Evolutionary conservation across 805 yeast species (phyloP).

Genomic region (Candida patagonica): DNA sequence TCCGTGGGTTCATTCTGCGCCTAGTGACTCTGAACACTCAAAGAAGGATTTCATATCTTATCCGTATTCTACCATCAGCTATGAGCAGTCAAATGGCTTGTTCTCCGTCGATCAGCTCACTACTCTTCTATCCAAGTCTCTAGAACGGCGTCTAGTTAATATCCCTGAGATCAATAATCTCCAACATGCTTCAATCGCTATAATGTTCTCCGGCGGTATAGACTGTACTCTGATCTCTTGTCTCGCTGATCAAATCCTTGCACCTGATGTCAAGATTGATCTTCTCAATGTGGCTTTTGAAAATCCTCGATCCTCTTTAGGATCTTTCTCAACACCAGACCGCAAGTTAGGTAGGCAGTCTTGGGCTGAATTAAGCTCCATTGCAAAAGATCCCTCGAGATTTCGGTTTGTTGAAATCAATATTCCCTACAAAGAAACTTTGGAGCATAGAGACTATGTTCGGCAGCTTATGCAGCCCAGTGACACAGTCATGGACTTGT

Average conservation of each 20-base stretch:
- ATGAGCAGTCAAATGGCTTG: background rate
- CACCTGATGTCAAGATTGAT: slow-evolving; percentile 38
- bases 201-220: slow-evolving; percentile 88
- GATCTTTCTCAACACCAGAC: slow-evolving; percentile 75
- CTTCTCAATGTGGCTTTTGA: slow-evolving; percentile 89
- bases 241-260: slow-evolving; percentile 24
- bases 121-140: slow-evolving; percentile 2
- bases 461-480: slow-evolving; percentile 68
- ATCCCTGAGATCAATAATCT: slow-evolving; percentile 5
- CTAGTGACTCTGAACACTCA: background rate
- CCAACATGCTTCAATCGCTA: slow-evolving; percentile 33
- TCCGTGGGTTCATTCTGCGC: slow-evolving; percentile 10
- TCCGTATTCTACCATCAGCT: slow-evolving; percentile 3
- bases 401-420: slow-evolving; percentile 56
- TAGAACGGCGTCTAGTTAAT: slow-evolving; percentile 3
- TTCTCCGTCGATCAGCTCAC: slow-evolving; percentile 1
- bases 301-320: slow-evolving; percentile 62
- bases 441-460: slow-evolving; percentile 42
- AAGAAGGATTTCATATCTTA: too few species aligned
- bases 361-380: slow-evolving; percentile 39
- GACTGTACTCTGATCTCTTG: slow-evolving; percentile 80
- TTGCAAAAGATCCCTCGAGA: slow-evolving; percentile 7
- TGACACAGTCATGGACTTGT: slow-evolving; percentile 87
- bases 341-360: slow-evolving; percentile 63
- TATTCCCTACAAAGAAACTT: slow-evolving; percentile 61